Evolutionary conservation across 306 rosid species (phyloP).

Genomic region (Quillaja saponaria): DNA sequence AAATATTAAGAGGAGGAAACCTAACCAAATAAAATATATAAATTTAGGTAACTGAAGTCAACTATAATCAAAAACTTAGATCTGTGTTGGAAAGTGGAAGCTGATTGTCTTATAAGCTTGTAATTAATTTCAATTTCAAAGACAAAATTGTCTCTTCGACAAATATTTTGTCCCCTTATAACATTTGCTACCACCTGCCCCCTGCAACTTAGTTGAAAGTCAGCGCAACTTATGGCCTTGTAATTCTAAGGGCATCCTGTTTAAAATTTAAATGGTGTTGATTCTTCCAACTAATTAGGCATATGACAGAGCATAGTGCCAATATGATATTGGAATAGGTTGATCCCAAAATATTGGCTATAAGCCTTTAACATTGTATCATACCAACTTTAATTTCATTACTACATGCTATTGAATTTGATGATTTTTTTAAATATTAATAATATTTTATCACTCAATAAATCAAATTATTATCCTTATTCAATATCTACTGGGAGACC

Average conservation of each 20-base stretch:
- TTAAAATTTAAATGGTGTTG: neutral
- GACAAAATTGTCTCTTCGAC: conserved; percentile 47
- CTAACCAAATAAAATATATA: conserved; percentile 23
- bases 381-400: conserved; percentile 15
- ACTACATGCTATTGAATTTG: too few species aligned
- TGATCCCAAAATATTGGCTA: conserved; percentile 37
- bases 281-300: conserved; percentile 21
- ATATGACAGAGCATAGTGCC: neutral
- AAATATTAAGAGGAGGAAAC: conserved; percentile 19
- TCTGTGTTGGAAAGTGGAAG: conserved; percentile 40
- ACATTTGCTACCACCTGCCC: conserved; percentile 31
- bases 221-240: conserved; percentile 35
- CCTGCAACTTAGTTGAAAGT: conserved; percentile 34
- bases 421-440: too few species aligned
- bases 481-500: too few species aligned
- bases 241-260: conserved; percentile 11
- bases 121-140: conserved; percentile 31
- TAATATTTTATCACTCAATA: too few species aligned
- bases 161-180: conserved; percentile 38
- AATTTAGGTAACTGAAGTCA: conserved; percentile 43
- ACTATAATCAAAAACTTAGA: conserved; percentile 41
- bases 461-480: too few species aligned
- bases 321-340: conserved; percentile 14
- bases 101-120: conserved; percentile 29
- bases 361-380: too few species aligned